Base-by-base conservation (phyloP, 2,329 filamentous ascomycete genomes). In the Plectosphaerella cucumerina region DNA sequence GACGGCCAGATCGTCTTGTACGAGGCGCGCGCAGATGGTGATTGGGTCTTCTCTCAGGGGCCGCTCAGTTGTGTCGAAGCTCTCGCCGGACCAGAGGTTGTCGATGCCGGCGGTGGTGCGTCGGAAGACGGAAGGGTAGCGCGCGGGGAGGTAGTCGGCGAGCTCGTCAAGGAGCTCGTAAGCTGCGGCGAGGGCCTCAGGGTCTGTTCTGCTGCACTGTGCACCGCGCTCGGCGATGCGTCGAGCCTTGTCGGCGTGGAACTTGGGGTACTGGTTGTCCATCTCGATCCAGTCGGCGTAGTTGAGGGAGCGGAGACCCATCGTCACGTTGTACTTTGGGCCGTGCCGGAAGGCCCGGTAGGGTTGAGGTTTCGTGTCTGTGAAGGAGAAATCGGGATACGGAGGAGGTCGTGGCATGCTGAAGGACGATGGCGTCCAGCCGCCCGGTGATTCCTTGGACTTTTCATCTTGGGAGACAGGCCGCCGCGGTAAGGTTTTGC, bases 251-350 rank as follows among this genome's bases (percentile, higher is more conserved):
- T 86, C 80, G 33, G 76, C 77, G 68, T 94, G 89, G 64, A 77
- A 95, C 49, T 80, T 81, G 1, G 84, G 76, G 64, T 82, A 94
- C 43, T 91, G 79, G 62, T 87, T 91, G 69, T 95, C 90, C 26
- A 94, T 78, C 68, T 94, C 87, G 61, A 92, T 90, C 89, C 89
- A 92, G 52, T 90, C 84, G 51, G 86, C 78, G 69, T 82, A 84
- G 22, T 82, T 73, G 71, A 89, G 78, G 11, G 75, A 79, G n/a
- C 88, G 79, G 3, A 92, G 73, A 1, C 89, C 87, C 84, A 91
- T 88, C 1, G 85, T 91, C 52, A 89, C 78, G 62, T 87, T 80
- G 66, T 90, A 90, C 55, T 84, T 87, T 6, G 87, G 87, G 0
- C 88, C 88, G 65, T 89, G 81, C 59, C 85, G 81, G 66, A 92